Evolutionary conservation across 2,329 filamentous ascomycete species (phyloP).

Genomic region (Cordyceps cicadae): DNA sequence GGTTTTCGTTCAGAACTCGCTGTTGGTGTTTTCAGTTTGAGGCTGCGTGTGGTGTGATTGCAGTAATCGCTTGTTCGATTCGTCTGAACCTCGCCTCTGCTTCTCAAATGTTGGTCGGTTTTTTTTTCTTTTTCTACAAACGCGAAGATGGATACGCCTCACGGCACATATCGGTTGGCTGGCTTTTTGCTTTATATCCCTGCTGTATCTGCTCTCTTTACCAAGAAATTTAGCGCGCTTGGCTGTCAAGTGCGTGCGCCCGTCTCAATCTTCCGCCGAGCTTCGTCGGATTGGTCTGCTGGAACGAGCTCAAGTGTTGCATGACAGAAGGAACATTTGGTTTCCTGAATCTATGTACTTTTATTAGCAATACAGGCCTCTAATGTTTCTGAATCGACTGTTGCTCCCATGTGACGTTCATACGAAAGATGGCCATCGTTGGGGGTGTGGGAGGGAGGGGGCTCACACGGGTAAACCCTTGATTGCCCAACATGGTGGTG

Average conservation of each 20-base stretch:
- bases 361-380: constrained; percentile 8
- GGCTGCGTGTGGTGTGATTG: not conserved
- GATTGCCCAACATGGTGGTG: not conserved
- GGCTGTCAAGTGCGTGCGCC: not conserved
- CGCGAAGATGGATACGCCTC: constrained; percentile 32
- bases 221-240: not conserved
- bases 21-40: constrained; percentile 13
- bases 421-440: not conserved
- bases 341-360: not conserved
- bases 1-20: constrained; percentile 9
- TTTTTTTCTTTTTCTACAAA: constrained; percentile 12
- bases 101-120: not conserved
- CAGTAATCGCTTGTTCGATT: not conserved
- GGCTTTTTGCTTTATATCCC: constrained; percentile 1
- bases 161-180: constrained; percentile 22
- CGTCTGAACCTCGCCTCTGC: not conserved
- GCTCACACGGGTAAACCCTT: not conserved
- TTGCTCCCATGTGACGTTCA: not conserved
- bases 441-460: not conserved
- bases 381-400: not conserved
- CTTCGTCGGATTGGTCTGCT: not conserved
- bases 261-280: not conserved
- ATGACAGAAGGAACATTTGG: not conserved
- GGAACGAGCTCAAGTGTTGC: not conserved
- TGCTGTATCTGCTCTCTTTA: constrained; percentile 4